Conservation (phyloP, 768 basidiomycete genomes). For the Coprinopsis cinerea region DNA sequence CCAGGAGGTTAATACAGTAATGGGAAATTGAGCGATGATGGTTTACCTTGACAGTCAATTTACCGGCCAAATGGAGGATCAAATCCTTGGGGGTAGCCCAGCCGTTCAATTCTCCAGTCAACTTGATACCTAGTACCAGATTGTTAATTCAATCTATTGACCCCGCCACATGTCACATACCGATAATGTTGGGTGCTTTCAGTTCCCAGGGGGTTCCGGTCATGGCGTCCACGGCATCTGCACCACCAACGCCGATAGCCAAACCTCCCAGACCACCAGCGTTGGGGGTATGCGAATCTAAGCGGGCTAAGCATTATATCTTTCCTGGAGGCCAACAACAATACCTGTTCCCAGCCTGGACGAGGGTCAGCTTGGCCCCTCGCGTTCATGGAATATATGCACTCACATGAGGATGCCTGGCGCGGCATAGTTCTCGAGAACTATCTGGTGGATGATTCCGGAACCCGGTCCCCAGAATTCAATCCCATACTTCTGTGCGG, state of each 20-base stretch:
- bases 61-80: constrained; percentile 90
- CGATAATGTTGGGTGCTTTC: constrained; percentile 82
- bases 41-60: constrained; percentile 80
- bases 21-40: background rate
- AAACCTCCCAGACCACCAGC: constrained; percentile 95
- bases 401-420: constrained; percentile 87
- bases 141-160: background rate
- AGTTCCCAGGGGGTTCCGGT: constrained; percentile 98
- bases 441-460: constrained; percentile 96
- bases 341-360: constrained; percentile 76
- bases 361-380: background rate
- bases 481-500: constrained; percentile 86
- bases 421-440: constrained; percentile 95
- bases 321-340: background rate
- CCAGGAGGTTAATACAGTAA: background rate
- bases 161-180: constrained; percentile 32
- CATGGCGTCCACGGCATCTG: constrained; percentile 97
- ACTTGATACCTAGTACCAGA: constrained; percentile 59
- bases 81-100: constrained; percentile 97
- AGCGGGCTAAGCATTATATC: constrained; percentile 3
- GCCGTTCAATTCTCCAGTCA: constrained; percentile 80
- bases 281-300: constrained; percentile 97
- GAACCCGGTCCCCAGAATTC: constrained; percentile 99
- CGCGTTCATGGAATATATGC: background rate
- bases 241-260: constrained; percentile 98